phyloP scores from a whole-genome alignment of 768 basidiomycete genomes.

The Boletellus sp. region DNA sequence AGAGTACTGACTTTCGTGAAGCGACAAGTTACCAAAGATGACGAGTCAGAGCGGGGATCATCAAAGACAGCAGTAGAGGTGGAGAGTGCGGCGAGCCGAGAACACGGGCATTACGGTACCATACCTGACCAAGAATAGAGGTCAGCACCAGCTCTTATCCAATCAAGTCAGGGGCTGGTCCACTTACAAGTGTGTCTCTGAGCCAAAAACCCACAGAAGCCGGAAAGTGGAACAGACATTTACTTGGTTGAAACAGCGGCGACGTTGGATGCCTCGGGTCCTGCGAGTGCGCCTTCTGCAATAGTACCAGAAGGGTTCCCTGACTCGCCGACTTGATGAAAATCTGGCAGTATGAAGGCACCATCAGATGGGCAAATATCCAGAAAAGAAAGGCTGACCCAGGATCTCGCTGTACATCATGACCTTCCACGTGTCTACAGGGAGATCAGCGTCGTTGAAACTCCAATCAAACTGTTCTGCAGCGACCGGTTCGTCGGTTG shows the following conservation, averaged over 20 bases:
- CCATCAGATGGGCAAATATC: not conserved
- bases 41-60: too few relatives aligned
- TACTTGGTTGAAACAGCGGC: constrained; percentile 16
- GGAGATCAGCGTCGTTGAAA: constrained; percentile 98
- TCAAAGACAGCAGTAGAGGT: not conserved
- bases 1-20: constrained; percentile 6
- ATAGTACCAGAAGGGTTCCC: constrained; percentile 33
- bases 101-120: constrained; percentile 12
- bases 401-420: constrained; percentile 99
- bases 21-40: constrained; percentile 7
- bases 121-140: constrained; percentile 12
- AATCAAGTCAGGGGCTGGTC: constrained; percentile 9
- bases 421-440: constrained; percentile 99
- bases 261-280: constrained; percentile 41
- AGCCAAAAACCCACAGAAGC: constrained; percentile 1
- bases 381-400: constrained; percentile 47
- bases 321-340: constrained; percentile 73
- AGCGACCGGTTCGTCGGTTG: constrained; percentile 94
- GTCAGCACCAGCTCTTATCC: not conserved
- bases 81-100: constrained; percentile 7
- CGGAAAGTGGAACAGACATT: not conserved
- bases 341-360: constrained; percentile 45
- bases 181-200: constrained; percentile 8
- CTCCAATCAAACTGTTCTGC: constrained; percentile 97
- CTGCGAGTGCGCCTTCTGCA: constrained; percentile 67